Evolutionary conservation across 495 filamentous ascomycete genomes (phyloP), one percentile per base, ranked within the genome.

Genomic region (Aspergillus funiculosus): DNA sequence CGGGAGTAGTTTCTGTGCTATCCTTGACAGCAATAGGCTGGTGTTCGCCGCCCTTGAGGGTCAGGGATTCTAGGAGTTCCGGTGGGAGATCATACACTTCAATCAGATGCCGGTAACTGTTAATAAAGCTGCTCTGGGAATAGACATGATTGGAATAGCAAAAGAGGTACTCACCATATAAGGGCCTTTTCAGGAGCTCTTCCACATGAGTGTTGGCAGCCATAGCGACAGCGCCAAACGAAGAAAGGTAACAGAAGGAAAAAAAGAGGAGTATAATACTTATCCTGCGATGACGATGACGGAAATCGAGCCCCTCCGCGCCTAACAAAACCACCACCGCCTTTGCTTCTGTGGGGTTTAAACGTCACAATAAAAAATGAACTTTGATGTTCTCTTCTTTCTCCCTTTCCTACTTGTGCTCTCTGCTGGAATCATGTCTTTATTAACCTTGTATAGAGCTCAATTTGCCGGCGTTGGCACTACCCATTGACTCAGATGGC

Each of bases 1-100:
- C 42, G 6, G 54, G 20, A 0, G 56, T 38, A 4, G 36, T 9
- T 3, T 61, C 55, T 22, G 59, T 30, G 10, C 32, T 51, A 11
- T 58, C 52, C 39, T 63, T 56, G 18, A 52, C 38, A 42, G 64
- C 32, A 13, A 58, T 55, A 34, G 58, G 52, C 39, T 70, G 63
- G 37, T 62, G 53, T 28, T 58, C 59, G 39, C 46, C 59, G 39
- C 46, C 68, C 64, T 83, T 87, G 39, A 75, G 66, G 15, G 72
- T 63, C 44, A 98, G 67, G 6, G 83, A 86, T 30, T 68, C 60
- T 37, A 96, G 77, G 49, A 96, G 74, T 59, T 88, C 82, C 43
- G 71, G 62, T 7, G 91, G 89, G 17, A 98, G 78, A 60, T 95
- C 85, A 63, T 91, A 98, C 32, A 95, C 86, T 52, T 89, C 53